Percentiles rank a stretch among this genome's conserved stretches.
Conservation (phyloP, 2,329 filamentous ascomycete species). For the Chalaropsis thielavioides region DNA sequence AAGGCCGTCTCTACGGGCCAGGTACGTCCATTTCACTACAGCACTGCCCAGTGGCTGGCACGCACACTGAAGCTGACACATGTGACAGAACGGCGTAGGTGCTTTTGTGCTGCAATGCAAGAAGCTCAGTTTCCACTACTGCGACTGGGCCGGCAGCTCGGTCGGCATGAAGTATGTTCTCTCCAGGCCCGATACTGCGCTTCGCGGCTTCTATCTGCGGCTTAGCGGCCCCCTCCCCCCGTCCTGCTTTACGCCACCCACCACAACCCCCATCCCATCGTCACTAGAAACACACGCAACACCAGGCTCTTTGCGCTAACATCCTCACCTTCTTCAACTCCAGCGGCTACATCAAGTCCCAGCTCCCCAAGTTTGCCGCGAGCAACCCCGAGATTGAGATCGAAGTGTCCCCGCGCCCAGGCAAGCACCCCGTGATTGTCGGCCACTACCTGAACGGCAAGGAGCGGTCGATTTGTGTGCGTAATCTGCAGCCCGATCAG, state of each 20-base stretch:
- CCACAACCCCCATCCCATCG: background rate
- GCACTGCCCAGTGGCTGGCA: conserved; percentile 9
- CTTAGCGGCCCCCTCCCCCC: background rate
- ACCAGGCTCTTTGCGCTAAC: conserved; percentile 21
- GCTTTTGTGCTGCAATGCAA: conserved; percentile 97
- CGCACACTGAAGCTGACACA: background rate
- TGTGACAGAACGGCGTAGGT: conserved; percentile 73
- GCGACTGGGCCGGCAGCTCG: conserved; percentile 88
- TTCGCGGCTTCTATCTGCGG: background rate
- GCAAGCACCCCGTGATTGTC: conserved; percentile 74
- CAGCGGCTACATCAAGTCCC: conserved; percentile 67
- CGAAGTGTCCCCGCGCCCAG: conserved; percentile 75
- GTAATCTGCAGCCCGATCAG: conserved; percentile 67
- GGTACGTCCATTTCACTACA: conserved; percentile 27
- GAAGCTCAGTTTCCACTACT: conserved; percentile 90
- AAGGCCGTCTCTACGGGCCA: conserved; percentile 38
- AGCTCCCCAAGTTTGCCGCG: conserved; percentile 63
- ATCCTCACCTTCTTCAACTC: background rate
- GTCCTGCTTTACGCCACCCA: background rate
- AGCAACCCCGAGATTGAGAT: conserved; percentile 83
- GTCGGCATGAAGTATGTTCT: conserved; percentile 73
- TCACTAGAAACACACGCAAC: background rate
- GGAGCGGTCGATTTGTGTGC: conserved; percentile 73
- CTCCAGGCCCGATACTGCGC: background rate
- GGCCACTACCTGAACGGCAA: conserved; percentile 88